Evolutionary conservation across 371 early-diverging fungal species (phyloP), one percentile per base, ranked within the genome.

Genomic region (Chytridium lagenaria): DNA sequence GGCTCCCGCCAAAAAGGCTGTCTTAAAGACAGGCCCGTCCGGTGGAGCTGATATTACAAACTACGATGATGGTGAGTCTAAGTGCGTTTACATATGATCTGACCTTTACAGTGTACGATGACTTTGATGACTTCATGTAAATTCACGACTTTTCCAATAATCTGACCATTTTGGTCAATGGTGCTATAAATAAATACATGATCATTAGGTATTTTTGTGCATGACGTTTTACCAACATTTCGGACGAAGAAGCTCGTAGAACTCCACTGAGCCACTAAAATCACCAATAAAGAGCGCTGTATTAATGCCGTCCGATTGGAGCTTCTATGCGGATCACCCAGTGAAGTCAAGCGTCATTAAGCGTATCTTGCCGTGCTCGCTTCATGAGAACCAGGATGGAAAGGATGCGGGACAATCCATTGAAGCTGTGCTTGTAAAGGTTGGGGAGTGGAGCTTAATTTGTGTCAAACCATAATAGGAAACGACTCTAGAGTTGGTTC

Each of bases 121-220:
- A 90, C 73, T 90, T 87, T 79, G 90, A 92, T 73, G 92, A 92
- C 78, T 93, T 93, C 75, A 93, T 93, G 93, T 93, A 91, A 83
- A 59, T 44, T 12, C 5, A 44, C 7, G 7, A 44, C 44, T 44
- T n/a, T n/a, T n/a, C n/a, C n/a, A n/a, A n/a, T n/a, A n/a, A n/a
- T n/a, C n/a, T n/a, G n/a, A n/a, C n/a, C n/a, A n/a, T n/a, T n/a
- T n/a, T n/a, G n/a, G n/a, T n/a, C n/a, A n/a, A n/a, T n/a, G n/a
- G n/a, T n/a, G n/a, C n/a, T n/a, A n/a, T n/a, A n/a, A n/a, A n/a
- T n/a, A n/a, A n/a, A n/a, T n/a, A n/a, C n/a, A n/a, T n/a, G n/a
- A n/a, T n/a, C n/a, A n/a, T n/a, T n/a, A n/a, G n/a, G n/a, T n/a
- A n/a, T n/a, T n/a, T n/a, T n/a, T n/a, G n/a, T n/a, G n/a, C n/a